Conservation (phyloP, 768 basidiomycete genomes). For the Lentinula lateritia region DNA sequence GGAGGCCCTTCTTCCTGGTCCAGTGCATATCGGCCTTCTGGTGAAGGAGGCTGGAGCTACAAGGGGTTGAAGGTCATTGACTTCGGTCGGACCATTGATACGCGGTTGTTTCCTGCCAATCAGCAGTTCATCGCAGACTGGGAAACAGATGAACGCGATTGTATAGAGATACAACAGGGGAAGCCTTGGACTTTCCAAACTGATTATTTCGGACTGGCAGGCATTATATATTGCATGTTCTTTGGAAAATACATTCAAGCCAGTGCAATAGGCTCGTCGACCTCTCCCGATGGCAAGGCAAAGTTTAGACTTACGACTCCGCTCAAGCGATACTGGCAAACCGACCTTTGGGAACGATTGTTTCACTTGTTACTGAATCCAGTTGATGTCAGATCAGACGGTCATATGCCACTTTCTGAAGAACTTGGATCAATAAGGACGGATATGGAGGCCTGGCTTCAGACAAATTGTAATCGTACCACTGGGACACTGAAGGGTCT, state of each 20-base stretch:
- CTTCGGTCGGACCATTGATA: slow-evolving; percentile 95
- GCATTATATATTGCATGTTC: slow-evolving; percentile 92
- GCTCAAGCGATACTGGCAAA: slow-evolving; percentile 96
- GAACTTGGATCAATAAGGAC: slow-evolving; percentile 58
- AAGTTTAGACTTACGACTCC: slow-evolving; percentile 66
- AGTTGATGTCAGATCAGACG: slow-evolving; percentile 44
- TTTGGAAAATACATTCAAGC: slow-evolving; percentile 95
- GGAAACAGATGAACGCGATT: slow-evolving; percentile 87
- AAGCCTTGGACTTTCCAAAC: slow-evolving; percentile 91
- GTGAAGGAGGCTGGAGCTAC: slow-evolving; percentile 77
- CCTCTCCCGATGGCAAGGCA: slow-evolving; percentile 25
- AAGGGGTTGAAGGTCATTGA: slow-evolving; percentile 95
- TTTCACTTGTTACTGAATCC: slow-evolving; percentile 91
- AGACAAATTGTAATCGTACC: slow-evolving; percentile 80
- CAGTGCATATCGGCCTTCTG: slow-evolving; percentile 67
- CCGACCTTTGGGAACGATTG: slow-evolving; percentile 73
- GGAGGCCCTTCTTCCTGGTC: slow-evolving; percentile 68
- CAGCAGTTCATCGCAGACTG: slow-evolving; percentile 87
- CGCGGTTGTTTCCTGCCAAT: slow-evolving; percentile 65
- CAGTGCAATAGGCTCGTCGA: slow-evolving; percentile 39
- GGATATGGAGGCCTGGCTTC: slow-evolving; percentile 88
- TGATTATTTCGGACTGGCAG: slow-evolving; percentile 94
- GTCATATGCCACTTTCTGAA: slow-evolving; percentile 64
- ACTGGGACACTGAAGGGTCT: slow-evolving; percentile 76
- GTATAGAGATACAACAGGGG: slow-evolving; percentile 81